These are phyloP conservation scores for Seiridium unicorne DNA, from an alignment of 2,329 filamentous ascomycete genomes.

Conservation along the genomic window DNA sequence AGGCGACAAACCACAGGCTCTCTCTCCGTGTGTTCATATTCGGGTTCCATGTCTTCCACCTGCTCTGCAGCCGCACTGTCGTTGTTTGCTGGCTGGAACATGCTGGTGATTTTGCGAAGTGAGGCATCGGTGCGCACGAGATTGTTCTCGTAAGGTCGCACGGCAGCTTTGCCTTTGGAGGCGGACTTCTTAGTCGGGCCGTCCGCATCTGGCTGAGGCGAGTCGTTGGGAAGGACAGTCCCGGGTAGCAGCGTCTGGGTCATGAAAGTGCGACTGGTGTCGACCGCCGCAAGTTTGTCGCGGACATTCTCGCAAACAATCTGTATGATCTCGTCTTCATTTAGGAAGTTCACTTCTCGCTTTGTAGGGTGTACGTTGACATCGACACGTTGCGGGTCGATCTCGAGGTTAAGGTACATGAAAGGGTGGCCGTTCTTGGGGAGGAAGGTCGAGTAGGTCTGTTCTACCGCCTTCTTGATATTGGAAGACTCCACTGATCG, in stretches of 20 bases:
- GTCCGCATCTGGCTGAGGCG: slow-evolving; percentile 24
- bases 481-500: slow-evolving; percentile 85
- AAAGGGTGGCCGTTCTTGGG: slow-evolving; percentile 96
- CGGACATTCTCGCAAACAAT: slow-evolving; percentile 79
- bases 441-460: slow-evolving; percentile 82
- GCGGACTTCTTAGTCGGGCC: slow-evolving; percentile 29
- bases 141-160: slow-evolving; percentile 76
- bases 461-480: slow-evolving; percentile 87
- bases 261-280: slow-evolving; percentile 91
- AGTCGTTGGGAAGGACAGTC: slow-evolving; percentile 35
- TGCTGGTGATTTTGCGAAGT: slow-evolving; percentile 91
- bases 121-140: slow-evolving; percentile 87
- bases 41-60: slow-evolving; percentile 33
- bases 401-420: slow-evolving; percentile 86
- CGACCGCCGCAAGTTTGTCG: slow-evolving; percentile 76
- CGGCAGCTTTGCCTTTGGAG: slow-evolving; percentile 38
- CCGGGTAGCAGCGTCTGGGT: slow-evolving; percentile 87
- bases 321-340: slow-evolving; percentile 94
- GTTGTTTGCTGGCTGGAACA: slow-evolving; percentile 66
- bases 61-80: slow-evolving; percentile 28
- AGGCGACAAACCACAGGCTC: slow-evolving; percentile 71
- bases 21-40: slow-evolving; percentile 70
- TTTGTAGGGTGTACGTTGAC: slow-evolving; percentile 99
- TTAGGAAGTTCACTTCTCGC: slow-evolving; percentile 92
- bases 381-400: slow-evolving; percentile 88